These are phyloP conservation scores for Byssothecium circinans DNA, from an alignment of 2,329 filamentous ascomycete genomes.

Conservation along the genomic window DNA sequence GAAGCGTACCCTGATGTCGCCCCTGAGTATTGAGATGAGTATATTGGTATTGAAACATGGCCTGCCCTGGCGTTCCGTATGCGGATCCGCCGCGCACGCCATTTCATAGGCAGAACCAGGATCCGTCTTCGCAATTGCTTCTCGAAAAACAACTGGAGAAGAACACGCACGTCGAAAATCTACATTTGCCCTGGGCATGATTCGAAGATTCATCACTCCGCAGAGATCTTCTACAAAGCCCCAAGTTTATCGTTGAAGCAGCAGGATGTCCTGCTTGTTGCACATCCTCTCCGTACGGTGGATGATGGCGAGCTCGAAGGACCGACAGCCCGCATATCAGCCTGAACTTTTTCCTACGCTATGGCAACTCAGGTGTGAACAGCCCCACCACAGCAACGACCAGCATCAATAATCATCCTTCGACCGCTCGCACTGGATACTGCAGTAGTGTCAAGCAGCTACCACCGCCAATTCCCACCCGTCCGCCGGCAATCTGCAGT, in stretches of 20 bases:
- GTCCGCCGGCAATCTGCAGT: constrained; percentile 29
- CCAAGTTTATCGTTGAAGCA: too few species aligned
- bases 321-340: constrained; percentile 33
- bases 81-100: constrained; percentile 14
- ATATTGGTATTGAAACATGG: constrained; percentile 15
- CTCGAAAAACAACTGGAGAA: not conserved
- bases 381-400: constrained; percentile 20
- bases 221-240: too few species aligned
- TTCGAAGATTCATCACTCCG: too few species aligned
- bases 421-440: not conserved
- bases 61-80: constrained; percentile 5
- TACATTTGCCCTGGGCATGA: too few species aligned
- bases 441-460: constrained; percentile 4
- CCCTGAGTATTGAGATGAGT: constrained; percentile 22
- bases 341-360: constrained; percentile 32
- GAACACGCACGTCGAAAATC: not conserved
- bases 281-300: not conserved
- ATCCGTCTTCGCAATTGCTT: not conserved
- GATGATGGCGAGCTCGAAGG: not conserved
- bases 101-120: constrained; percentile 5
- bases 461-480: constrained; percentile 11
- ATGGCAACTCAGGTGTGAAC: constrained; percentile 23
- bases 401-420: not conserved
- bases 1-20: constrained; percentile 18
- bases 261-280: too few species aligned